A percentile compares a stretch with the other conserved stretches of the same genome.
Evolutionary conservation across 306 rosid species (phyloP).

Genomic region (Pterocarpus santalinus): DNA sequence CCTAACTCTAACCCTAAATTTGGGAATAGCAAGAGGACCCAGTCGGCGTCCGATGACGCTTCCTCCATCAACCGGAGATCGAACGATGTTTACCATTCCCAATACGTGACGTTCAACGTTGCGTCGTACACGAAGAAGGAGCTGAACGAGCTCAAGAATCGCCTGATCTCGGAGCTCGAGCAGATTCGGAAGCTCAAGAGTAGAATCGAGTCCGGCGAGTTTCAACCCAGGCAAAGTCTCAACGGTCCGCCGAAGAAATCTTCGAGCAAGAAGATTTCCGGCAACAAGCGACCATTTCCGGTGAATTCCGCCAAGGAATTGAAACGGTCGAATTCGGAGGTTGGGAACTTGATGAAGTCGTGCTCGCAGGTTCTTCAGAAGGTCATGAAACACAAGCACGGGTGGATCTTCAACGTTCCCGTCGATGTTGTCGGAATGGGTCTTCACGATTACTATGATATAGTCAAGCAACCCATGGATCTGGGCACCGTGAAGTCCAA

Average conservation of each 20-base stretch:
- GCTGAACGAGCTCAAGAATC: slow-evolving; percentile 72
- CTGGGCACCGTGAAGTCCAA: slow-evolving; percentile 81
- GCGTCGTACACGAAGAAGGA: slow-evolving; percentile 65
- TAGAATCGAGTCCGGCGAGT: slow-evolving; percentile 69
- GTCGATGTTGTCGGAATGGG: slow-evolving; percentile 72
- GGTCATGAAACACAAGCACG: slow-evolving; percentile 81
- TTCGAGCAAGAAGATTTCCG: slow-evolving; percentile 63
- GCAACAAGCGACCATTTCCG: slow-evolving; percentile 73
- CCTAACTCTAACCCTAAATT: slow-evolving; percentile 72
- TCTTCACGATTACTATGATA: slow-evolving; percentile 88
- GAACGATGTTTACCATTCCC: slow-evolving; percentile 51
- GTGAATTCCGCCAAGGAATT: slow-evolving; percentile 51
- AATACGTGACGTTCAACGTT: slow-evolving; percentile 69
- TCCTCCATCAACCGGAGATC: slow-evolving; percentile 79
- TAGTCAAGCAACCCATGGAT: slow-evolving; percentile 92
- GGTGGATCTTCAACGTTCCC: slow-evolving; percentile 79
- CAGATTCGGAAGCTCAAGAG: slow-evolving; percentile 70
- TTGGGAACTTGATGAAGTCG: slow-evolving; percentile 63
- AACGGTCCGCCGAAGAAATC: slow-evolving; percentile 63
- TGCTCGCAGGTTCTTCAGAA: slow-evolving; percentile 75
- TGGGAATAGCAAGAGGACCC: slow-evolving; percentile 63
- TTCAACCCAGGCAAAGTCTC: slow-evolving; percentile 41
- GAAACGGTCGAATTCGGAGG: slow-evolving; percentile 66
- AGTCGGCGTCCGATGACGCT: slow-evolving; percentile 83
- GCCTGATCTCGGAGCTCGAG: slow-evolving; percentile 68